Evolutionary conservation across 2,329 filamentous ascomycete genomes (phyloP).

Genomic region (Pseudogymnoascus sp.): DNA sequence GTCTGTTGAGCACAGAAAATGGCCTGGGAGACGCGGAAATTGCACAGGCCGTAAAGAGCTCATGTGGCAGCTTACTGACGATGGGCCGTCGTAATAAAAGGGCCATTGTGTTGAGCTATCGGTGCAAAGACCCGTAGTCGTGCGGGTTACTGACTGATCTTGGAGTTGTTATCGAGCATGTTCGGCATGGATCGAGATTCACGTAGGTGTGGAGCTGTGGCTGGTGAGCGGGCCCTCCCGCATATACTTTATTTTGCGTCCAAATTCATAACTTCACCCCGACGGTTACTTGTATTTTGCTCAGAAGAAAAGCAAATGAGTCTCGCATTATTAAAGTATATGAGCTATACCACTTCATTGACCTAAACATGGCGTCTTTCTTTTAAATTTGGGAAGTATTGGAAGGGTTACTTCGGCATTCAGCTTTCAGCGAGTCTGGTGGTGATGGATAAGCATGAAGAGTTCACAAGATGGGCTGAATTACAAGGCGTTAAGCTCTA

Average conservation of each 20-base stretch:
- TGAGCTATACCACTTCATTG: background rate
- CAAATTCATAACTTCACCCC: background rate
- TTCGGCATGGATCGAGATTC: slow-evolving; percentile 4
- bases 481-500: slow-evolving; percentile 58
- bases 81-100: slow-evolving; percentile 18
- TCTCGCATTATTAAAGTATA: background rate
- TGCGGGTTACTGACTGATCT: background rate
- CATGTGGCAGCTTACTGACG: slow-evolving; percentile 19
- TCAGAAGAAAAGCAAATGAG: background rate
- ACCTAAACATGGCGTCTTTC: background rate
- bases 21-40: slow-evolving; percentile 28
- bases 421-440: background rate
- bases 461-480: slow-evolving; percentile 62
- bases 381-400: background rate
- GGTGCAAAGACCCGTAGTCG: background rate
- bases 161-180: background rate
- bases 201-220: slow-evolving; percentile 5
- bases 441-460: slow-evolving; percentile 32
- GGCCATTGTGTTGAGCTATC: slow-evolving; percentile 19
- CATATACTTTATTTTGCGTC: slow-evolving; percentile 7
- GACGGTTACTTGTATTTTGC: background rate
- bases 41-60: slow-evolving; percentile 22
- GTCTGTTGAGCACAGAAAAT: slow-evolving; percentile 81
- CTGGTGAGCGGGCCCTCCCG: slow-evolving; percentile 5
- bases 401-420: background rate